These are phyloP conservation scores for Globomyces pollinis-pini DNA, from an alignment of 192 early-diverging fungal genomes.

Conservation along the genomic window DNA sequence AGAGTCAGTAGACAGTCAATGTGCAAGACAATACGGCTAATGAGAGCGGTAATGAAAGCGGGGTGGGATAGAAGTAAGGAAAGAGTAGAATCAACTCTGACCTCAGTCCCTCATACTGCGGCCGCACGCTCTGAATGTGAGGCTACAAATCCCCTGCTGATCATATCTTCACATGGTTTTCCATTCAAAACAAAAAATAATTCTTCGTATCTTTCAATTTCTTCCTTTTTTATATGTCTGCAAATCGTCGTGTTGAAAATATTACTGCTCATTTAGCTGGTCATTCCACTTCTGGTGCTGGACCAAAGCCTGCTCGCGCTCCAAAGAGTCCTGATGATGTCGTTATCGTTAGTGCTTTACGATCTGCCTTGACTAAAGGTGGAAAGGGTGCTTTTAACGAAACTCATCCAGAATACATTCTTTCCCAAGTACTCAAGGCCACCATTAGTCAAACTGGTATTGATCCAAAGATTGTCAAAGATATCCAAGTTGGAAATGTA, in stretches of 20 bases:
- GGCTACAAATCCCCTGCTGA: too few species aligned
- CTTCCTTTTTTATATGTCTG: too few species aligned
- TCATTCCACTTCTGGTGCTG: background rate
- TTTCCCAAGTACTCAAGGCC: conserved; percentile 71
- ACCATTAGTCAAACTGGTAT: conserved; percentile 68
- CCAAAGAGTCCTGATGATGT: conserved; percentile 81
- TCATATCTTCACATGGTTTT: too few species aligned
- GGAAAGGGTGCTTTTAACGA: conserved; percentile 91
- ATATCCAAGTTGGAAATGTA: conserved; percentile 93
- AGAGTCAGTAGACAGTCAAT: too few species aligned
- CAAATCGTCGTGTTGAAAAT: conserved; percentile 6
- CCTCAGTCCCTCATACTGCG: too few species aligned
- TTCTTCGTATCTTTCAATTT: too few species aligned
- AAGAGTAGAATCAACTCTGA: too few species aligned
- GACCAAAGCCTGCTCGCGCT: conserved; percentile 20
- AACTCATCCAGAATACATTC: conserved; percentile 63
- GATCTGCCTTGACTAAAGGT: conserved; percentile 80
- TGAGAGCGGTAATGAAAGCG: too few species aligned
- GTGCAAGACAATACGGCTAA: too few species aligned
- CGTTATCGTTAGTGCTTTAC: conserved; percentile 83
- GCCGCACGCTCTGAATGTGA: too few species aligned
- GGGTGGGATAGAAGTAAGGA: too few species aligned
- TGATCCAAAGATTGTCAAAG: conserved; percentile 79
- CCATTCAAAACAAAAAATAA: too few species aligned
- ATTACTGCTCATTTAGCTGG: background rate